Percentiles rank a stretch among this genome's conserved stretches.
Conservation (phyloP, 768 basidiomycete genomes). For the Tulasnella sp. region DNA sequence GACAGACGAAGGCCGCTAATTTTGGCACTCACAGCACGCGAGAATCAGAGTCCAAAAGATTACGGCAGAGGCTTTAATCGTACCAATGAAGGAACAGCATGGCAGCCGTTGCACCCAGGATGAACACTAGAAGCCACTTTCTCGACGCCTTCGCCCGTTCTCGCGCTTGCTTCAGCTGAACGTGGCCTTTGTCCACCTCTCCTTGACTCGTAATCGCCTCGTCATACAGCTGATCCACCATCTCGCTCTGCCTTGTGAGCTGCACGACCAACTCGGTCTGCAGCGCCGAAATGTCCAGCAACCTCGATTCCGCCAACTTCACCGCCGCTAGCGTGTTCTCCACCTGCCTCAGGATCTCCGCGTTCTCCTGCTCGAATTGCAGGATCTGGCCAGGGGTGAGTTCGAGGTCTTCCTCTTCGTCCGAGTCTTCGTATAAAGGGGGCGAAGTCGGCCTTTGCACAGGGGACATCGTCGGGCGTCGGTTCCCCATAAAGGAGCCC, state of each 20-base stretch:
- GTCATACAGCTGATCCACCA: conserved; percentile 88
- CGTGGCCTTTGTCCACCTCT: conserved; percentile 80
- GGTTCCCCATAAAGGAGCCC: conserved; percentile 1
- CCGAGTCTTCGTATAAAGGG: conserved; percentile 30
- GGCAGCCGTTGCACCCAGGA: conserved; percentile 83
- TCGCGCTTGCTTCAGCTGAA: conserved; percentile 80
- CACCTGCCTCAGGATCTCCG: conserved; percentile 68
- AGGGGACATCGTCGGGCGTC: not conserved
- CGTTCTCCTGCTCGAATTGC: conserved; percentile 89
- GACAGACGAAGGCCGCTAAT: not conserved
- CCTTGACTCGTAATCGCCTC: conserved; percentile 83
- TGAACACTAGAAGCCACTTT: conserved; percentile 81
- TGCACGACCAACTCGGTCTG: conserved; percentile 88
- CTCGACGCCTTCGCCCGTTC: conserved; percentile 77
- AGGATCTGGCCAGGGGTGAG: conserved; percentile 80
- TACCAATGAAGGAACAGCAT: conserved; percentile 91
- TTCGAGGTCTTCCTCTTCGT: conserved; percentile 60
- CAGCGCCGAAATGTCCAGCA: conserved; percentile 86
- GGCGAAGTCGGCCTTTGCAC: not conserved
- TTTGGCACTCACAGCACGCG: not conserved
- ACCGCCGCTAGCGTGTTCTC: conserved; percentile 82
- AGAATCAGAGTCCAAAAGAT: not conserved
- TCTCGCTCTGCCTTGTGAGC: conserved; percentile 77
- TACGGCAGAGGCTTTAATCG: conserved; percentile 17
- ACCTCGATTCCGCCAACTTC: conserved; percentile 79